Base-by-base conservation (phyloP, 1,139 yeast genomes). In the Suhomyces maxii region DNA sequence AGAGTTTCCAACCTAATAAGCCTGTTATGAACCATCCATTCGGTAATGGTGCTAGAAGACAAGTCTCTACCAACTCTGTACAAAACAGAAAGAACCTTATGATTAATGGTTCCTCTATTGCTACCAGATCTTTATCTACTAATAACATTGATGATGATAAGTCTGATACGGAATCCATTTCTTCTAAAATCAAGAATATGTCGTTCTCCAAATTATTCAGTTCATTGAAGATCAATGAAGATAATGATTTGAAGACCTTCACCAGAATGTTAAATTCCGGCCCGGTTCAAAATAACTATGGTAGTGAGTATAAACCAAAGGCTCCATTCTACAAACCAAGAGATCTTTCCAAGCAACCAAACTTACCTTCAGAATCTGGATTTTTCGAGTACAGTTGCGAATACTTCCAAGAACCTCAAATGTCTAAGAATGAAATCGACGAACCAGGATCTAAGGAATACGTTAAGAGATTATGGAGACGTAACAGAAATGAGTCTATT, bases 381-480 rank as follows among this genome's bases (percentile, higher is more conserved):
- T 91, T 93, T 61, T 84, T 91, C 54, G 96, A 89, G 47, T 93
- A 90, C 72, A 83, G 93, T 58, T 76, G 88, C 53, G 99, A 93
- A 61, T 91, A 90, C 61, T 93, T 91, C 68, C 97, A 91, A 60
- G 98, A 91, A 60, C 98, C 99, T 0, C 98, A 93, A 61, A 87
- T 93, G 86, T 83, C 89, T 13, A 84, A 83, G 52, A 80, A 83
- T 48, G 98, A 93, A 58, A 73, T 83, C 14, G 98, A 93, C 56
- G 97, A 91, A 61, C 96, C 97, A 0, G 99, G 98, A 0, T 88
- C 96, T 47, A 82, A 85, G 51, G 93, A 89, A 52, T 89, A 89
- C 58, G 83, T 88, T 33, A 85, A 83, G 56, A 76, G 96, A 49
- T 70, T 88, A 32, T 93, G 98, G 98, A 79, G 97, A 56, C 77